These are phyloP conservation scores for Arachnopeziza araneosa DNA, from an alignment of 2,329 filamentous ascomycete genomes.

Conservation along the genomic window DNA sequence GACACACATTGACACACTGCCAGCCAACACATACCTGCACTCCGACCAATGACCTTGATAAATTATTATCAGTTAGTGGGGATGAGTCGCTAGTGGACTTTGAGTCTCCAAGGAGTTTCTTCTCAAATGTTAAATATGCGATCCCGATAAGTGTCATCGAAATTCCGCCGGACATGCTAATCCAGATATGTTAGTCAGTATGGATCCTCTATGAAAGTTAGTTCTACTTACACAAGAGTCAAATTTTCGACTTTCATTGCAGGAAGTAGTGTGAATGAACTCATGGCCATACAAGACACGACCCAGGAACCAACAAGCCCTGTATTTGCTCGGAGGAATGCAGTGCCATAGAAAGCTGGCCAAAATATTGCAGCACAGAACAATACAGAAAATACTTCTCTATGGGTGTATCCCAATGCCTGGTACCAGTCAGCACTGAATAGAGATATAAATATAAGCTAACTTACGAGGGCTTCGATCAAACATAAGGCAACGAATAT, in stretches of 20 bases:
- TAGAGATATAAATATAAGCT: neutral
- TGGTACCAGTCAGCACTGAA: slow-evolving; percentile 33
- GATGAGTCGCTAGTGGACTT: slow-evolving; percentile 22
- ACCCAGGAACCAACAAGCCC: slow-evolving; percentile 66
- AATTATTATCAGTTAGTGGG: slow-evolving; percentile 35
- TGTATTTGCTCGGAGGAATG: slow-evolving; percentile 64
- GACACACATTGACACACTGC: neutral
- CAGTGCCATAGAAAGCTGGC: slow-evolving; percentile 67
- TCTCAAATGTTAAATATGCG: slow-evolving; percentile 75
- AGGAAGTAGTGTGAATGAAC: slow-evolving; percentile 81
- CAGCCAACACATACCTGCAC: slow-evolving; percentile 47
- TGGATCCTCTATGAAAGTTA: neutral
- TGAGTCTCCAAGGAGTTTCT: slow-evolving; percentile 33
- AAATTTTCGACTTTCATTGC: slow-evolving; percentile 80
- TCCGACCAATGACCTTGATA: slow-evolving; percentile 58
- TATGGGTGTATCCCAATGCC: slow-evolving; percentile 88
- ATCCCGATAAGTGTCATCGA: slow-evolving; percentile 74
- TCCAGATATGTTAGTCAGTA: slow-evolving; percentile 13
- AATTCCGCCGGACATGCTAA: slow-evolving; percentile 67
- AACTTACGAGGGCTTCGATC: slow-evolving; percentile 68
- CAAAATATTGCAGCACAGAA: slow-evolving; percentile 74
- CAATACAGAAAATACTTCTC: slow-evolving; percentile 77
- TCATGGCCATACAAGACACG: slow-evolving; percentile 75
- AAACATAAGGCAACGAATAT: slow-evolving; percentile 63
- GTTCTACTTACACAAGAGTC: slow-evolving; percentile 58